Base-by-base conservation (phyloP, 2,329 filamentous ascomycete species). In the Fragosphaeria purpurea region DNA sequence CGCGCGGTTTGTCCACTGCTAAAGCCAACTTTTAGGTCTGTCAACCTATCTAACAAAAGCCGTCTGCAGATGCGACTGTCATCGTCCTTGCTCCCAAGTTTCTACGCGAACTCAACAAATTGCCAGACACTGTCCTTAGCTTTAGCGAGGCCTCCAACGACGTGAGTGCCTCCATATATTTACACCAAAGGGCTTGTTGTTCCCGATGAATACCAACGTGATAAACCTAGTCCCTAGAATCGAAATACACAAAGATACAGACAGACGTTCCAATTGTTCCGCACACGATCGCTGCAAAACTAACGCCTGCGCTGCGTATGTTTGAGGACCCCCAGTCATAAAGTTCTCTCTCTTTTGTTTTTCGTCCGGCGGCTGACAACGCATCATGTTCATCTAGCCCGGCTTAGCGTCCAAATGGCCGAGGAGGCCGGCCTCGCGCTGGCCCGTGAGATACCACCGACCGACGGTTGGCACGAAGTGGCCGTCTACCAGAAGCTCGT, bases 401-500 rank as follows among this genome's bases (percentile, higher is more conserved):
- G 35, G 11, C 33, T 74, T 9, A 72, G 67, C 53, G 62, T 66
- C 0, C 53, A 56, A 4, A 63, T 74, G 32, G 57, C 65, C 6
- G 63, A 65, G 2, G 71, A 74, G 48, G 67, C 70, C 2, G 55
- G 57, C 5, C 57, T 60, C 3, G 62, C 65, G 1, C 58, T 72
- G 40, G 51, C 50, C 0, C 55, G 59, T 2, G 65, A 66, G 46
- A 53, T 74, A 2, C 66, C 66, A 0, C 58, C 60, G 1, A 65
- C 63, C 41, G 54, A 61, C 13, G 67, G 69, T 43, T 75, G 70
- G 70, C 70, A 63, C 0, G 50, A 62, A 1, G 59, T 72, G 42
- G 65, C 65, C n/a, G 65, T 72, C 35, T 64, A 70, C 60, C 52
- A 61, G 8, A 64, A 61, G 7, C 57, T 76, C 5, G 62, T 74